Percentiles rank a stretch among this genome's conserved stretches.
Conservation (phyloP, 2,329 filamentous ascomycete genomes). For the Mycosphaerelloides madeirae region DNA sequence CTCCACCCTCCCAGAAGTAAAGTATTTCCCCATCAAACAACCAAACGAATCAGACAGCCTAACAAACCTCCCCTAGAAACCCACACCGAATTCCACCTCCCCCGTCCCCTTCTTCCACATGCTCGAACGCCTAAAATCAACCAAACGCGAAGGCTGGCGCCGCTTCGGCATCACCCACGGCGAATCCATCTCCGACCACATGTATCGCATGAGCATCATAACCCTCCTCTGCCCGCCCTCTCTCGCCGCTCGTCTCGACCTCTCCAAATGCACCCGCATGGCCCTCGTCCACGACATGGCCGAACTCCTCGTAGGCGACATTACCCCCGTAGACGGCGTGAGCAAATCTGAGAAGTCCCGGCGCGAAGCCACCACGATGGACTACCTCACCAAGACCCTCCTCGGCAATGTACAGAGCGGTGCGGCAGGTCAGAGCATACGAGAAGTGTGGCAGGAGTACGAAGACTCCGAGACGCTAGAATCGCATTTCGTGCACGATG, state of each 20-base stretch:
- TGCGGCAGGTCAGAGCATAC: conserved; percentile 63
- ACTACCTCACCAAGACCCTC: conserved; percentile 71
- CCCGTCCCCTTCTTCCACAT: conserved; percentile 92
- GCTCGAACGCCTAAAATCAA: conserved; percentile 90
- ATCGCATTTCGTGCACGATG: conserved; percentile 86
- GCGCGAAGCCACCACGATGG: conserved; percentile 84
- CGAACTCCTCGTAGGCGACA: conserved; percentile 89
- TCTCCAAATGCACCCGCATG: conserved; percentile 87
- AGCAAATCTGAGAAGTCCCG: conserved; percentile 82
- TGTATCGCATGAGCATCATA: conserved; percentile 99
- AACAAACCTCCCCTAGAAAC: conserved; percentile 55
- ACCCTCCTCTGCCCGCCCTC: conserved; percentile 82
- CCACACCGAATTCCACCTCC: conserved; percentile 59
- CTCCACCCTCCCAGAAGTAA: no score
- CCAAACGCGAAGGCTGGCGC: conserved; percentile 92
- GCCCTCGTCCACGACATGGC: conserved; percentile 97
- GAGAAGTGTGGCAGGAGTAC: conserved; percentile 88
- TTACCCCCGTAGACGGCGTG: conserved; percentile 86
- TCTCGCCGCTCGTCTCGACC: conserved; percentile 66
- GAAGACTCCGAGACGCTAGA: conserved; percentile 82
- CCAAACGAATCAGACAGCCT: conserved; percentile 35
- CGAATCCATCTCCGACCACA: conserved; percentile 92
- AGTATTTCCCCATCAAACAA: no score
- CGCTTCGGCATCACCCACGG: conserved; percentile 72
- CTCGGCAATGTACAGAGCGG: conserved; percentile 73